Conservation (phyloP, 306 rosid genomes). For the Quercus robur region DNA sequence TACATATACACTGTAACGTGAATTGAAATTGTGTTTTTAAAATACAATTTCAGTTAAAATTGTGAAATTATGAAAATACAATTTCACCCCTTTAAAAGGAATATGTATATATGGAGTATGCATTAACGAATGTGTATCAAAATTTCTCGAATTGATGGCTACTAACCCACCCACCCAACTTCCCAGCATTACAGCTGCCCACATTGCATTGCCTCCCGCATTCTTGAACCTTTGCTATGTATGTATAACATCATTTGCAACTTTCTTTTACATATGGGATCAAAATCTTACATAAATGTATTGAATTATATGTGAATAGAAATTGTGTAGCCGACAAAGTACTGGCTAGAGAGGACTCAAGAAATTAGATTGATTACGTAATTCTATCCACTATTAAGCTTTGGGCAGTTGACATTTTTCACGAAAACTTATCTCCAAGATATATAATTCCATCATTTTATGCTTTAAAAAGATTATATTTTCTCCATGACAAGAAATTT, state of each 20-base stretch:
- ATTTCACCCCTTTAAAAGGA: no score
- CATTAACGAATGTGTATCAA: no score
- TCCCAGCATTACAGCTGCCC: background rate
- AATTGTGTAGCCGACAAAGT: background rate
- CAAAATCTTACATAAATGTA: no score
- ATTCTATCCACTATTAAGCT: background rate
- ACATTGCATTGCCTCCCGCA: background rate
- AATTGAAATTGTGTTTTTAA: no score
- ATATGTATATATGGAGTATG: no score
- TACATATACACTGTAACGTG: no score
- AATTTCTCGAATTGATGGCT: no score
- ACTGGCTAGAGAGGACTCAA: background rate
- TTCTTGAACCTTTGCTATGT: background rate
- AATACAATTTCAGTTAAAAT: no score
- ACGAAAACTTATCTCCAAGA: background rate
- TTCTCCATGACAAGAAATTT: background rate
- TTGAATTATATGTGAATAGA: no score
- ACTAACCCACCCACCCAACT: background rate
- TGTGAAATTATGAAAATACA: no score
- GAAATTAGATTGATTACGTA: background rate
- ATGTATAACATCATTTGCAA: background rate
- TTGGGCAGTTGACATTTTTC: background rate
- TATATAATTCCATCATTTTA: background rate
- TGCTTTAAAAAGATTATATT: background rate
- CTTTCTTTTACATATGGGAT: background rate